A percentile compares a stretch with the other conserved stretches of the same genome.
Conservation (phyloP, 768 basidiomycete genomes). For the Inosperma sp. region DNA sequence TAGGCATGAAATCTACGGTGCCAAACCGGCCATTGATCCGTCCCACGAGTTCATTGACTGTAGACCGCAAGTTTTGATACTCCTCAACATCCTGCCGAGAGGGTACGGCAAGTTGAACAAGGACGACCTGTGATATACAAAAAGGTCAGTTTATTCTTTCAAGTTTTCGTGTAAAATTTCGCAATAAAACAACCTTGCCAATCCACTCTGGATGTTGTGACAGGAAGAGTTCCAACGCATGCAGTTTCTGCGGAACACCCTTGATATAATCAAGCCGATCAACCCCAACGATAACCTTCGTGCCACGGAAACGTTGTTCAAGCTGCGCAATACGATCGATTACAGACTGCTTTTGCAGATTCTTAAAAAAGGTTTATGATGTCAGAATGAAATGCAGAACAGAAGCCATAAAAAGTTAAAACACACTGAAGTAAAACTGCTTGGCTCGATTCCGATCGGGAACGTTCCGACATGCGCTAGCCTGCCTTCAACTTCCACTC, state of each 20-base stretch:
- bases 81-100: slow-evolving; percentile 98
- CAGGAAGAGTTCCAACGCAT: slow-evolving; percentile 94
- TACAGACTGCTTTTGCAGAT: slow-evolving; percentile 76
- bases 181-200: slow-evolving; percentile 62
- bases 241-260: slow-evolving; percentile 97
- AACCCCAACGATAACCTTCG: slow-evolving; percentile 97
- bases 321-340: slow-evolving; percentile 73
- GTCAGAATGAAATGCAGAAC: background rate
- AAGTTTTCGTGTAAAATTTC: background rate
- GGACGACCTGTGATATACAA: slow-evolving; percentile 87
- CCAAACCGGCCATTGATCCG: slow-evolving; percentile 98
- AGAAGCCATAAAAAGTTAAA: background rate
- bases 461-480: slow-evolving; percentile 97
- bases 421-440: slow-evolving; percentile 78
- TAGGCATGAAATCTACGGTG: slow-evolving; percentile 99
- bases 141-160: slow-evolving; percentile 6
- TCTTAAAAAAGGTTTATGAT: slow-evolving; percentile 38
- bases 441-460: slow-evolving; percentile 97
- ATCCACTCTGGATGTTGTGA: slow-evolving; percentile 99
- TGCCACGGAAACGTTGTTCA: slow-evolving; percentile 86
- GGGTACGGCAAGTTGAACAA: slow-evolving; percentile 95
- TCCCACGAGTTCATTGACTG: slow-evolving; percentile 96
- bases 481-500: slow-evolving; percentile 93
- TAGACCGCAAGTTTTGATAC: slow-evolving; percentile 94
- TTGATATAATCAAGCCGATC: slow-evolving; percentile 99